These are phyloP conservation scores for Spirogloea muscicola DNA, from an alignment of 139 green algal species.

Conservation along the genomic window DNA sequence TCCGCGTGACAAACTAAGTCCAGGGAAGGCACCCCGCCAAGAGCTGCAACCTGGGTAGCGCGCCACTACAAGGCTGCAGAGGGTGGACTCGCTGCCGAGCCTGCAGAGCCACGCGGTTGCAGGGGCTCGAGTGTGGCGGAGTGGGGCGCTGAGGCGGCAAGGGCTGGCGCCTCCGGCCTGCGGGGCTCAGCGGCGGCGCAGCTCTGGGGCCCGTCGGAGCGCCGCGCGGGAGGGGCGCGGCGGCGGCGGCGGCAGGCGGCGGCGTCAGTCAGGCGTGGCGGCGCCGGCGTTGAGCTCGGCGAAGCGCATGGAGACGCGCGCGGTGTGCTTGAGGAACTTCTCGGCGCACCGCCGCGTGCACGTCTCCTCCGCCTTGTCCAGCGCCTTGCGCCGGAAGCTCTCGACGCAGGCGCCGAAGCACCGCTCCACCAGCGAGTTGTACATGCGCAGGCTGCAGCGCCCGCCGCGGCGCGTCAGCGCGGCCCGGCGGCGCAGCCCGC, in stretches of 20 bases:
- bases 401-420: constrained; percentile 93
- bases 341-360: constrained; percentile 85
- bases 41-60: too few relatives aligned
- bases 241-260: not conserved
- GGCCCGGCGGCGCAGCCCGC: not conserved
- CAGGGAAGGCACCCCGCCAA: too few relatives aligned
- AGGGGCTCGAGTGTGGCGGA: too few relatives aligned
- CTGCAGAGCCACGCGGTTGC: too few relatives aligned
- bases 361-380: constrained; percentile 88
- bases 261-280: constrained; percentile 18
- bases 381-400: constrained; percentile 83
- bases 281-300: constrained; percentile 49
- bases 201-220: not conserved
- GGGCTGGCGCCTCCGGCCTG: not conserved
- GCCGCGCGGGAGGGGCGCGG: not conserved
- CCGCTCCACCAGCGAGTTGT: constrained; percentile 91
- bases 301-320: constrained; percentile 83
- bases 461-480: not conserved
- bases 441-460: constrained; percentile 78
- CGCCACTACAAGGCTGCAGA: too few relatives aligned
- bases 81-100: too few relatives aligned
- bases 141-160: not conserved
- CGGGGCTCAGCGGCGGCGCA: not conserved
- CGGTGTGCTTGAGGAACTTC: constrained; percentile 95
- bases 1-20: too few relatives aligned